Percentiles rank a stretch among this genome's conserved stretches.
phyloP scores from a whole-genome alignment of 768 basidiomycete genomes.

The Calocera viscosa region DNA sequence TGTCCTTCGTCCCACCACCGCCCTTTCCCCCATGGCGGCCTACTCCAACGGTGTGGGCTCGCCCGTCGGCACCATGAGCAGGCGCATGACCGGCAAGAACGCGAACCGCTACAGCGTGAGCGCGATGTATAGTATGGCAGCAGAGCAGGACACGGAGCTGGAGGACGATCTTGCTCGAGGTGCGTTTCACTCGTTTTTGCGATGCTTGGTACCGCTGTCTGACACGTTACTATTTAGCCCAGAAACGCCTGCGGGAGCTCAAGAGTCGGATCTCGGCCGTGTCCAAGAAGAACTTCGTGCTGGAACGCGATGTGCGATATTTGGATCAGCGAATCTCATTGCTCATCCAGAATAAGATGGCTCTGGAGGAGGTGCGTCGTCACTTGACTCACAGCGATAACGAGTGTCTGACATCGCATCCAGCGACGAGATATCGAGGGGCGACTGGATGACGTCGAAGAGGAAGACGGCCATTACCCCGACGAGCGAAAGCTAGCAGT shows the following conservation, averaged over 20 bases:
- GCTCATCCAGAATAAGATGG: conserved; percentile 97
- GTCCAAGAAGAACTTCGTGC: conserved; percentile 99
- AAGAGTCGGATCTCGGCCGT: conserved; percentile 96
- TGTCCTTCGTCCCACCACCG: background rate
- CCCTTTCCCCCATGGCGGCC: background rate
- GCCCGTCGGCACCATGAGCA: background rate
- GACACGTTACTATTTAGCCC: conserved; percentile 42
- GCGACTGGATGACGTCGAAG: conserved; percentile 91
- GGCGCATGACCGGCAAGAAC: conserved; percentile 71
- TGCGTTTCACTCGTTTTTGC: conserved; percentile 29
- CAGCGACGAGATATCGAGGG: conserved; percentile 92
- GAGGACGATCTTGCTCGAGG: conserved; percentile 94
- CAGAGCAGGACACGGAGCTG: conserved; percentile 95
- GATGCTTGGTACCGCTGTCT: background rate
- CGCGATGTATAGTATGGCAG: conserved; percentile 92
- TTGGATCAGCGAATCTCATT: conserved; percentile 94
- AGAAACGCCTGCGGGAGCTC: conserved; percentile 90
- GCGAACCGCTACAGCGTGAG: conserved; percentile 95
- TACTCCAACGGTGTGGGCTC: conserved; percentile 6
- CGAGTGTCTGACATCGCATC: background rate
- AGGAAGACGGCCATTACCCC: conserved; percentile 80
- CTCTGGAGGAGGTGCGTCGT: conserved; percentile 69
- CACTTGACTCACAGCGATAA: background rate
- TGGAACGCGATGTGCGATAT: conserved; percentile 96
- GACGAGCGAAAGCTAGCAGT: conserved; percentile 73